A percentile compares a stretch with the other conserved stretches of the same genome.
Evolutionary conservation across 371 early-diverging fungal species (phyloP).

Genomic region (Lichtheimia ornata): DNA sequence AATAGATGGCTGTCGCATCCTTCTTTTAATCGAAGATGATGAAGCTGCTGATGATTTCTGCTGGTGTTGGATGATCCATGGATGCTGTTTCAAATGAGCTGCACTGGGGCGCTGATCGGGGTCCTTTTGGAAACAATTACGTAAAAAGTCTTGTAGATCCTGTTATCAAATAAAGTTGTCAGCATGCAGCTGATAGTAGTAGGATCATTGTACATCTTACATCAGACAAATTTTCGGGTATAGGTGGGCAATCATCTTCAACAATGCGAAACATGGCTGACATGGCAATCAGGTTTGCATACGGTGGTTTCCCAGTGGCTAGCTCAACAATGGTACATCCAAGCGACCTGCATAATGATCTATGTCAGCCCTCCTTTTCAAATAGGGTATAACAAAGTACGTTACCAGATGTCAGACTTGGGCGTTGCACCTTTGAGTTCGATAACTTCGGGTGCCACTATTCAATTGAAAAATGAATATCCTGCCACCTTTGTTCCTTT

Average conservation of each 20-base stretch:
- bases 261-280: constrained; percentile 90
- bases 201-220: not conserved
- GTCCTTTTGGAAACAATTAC: constrained; percentile 81
- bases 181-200: not conserved
- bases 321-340: constrained; percentile 90
- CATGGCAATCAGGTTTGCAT: constrained; percentile 79
- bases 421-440: constrained; percentile 79
- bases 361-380: no score
- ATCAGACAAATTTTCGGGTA: constrained; percentile 81
- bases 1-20: constrained; percentile 1
- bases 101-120: constrained; percentile 75
- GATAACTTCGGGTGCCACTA: constrained; percentile 98
- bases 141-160: constrained; percentile 75
- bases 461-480: constrained; percentile 4
- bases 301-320: constrained; percentile 87
- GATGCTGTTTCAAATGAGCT: constrained; percentile 62
- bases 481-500: not conserved
- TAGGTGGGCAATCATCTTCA: constrained; percentile 84
- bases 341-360: constrained; percentile 55
- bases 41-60: constrained; percentile 3
- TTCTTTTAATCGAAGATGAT: constrained; percentile 3
- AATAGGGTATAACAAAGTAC: not conserved
- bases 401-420: constrained; percentile 87
- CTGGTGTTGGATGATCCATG: constrained; percentile 65
- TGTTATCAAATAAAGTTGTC: not conserved